A percentile compares a stretch with the other conserved stretches of the same genome.
These are phyloP conservation scores for Parachaetomium inaequale DNA, from an alignment of 495 filamentous ascomycete species.

Conservation along the genomic window DNA sequence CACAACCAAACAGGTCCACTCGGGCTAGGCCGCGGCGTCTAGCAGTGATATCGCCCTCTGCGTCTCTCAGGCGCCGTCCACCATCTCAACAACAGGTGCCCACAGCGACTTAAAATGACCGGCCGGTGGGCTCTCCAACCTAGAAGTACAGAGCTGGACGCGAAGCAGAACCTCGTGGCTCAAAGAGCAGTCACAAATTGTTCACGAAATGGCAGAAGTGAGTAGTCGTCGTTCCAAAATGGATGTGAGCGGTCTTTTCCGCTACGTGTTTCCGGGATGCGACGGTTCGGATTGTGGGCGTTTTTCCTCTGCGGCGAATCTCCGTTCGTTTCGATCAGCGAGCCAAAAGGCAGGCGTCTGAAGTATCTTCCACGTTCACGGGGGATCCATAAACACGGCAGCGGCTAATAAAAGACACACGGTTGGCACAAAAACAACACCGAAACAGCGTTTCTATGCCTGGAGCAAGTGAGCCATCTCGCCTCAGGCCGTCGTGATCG, in stretches of 20 bases:
- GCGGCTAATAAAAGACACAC: not conserved
- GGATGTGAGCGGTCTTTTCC: not conserved
- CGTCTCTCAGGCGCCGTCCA: no score
- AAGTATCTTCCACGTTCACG: not conserved
- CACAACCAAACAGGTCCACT: no score
- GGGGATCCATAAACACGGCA: not conserved
- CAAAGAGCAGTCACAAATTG: not conserved
- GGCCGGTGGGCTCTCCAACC: no score
- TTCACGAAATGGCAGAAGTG: not conserved
- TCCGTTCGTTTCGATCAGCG: constrained; percentile 10
- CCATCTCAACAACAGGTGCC: no score
- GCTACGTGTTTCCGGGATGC: not conserved
- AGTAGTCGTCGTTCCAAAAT: not conserved
- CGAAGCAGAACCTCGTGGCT: no score
- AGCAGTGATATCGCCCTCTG: no score
- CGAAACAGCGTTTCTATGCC: constrained; percentile 13
- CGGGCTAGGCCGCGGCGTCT: no score
- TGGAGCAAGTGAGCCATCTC: not conserved
- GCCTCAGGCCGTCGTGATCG: not conserved
- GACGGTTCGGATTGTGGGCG: not conserved
- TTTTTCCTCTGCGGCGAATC: not conserved
- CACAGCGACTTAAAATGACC: no score
- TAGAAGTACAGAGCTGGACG: not conserved
- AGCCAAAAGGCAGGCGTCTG: not conserved
- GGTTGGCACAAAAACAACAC: constrained; percentile 6